Evolutionary conservation across 1,284 basidiomycete genomes (phyloP).

Genomic region (Prillingera fragicola): DNA sequence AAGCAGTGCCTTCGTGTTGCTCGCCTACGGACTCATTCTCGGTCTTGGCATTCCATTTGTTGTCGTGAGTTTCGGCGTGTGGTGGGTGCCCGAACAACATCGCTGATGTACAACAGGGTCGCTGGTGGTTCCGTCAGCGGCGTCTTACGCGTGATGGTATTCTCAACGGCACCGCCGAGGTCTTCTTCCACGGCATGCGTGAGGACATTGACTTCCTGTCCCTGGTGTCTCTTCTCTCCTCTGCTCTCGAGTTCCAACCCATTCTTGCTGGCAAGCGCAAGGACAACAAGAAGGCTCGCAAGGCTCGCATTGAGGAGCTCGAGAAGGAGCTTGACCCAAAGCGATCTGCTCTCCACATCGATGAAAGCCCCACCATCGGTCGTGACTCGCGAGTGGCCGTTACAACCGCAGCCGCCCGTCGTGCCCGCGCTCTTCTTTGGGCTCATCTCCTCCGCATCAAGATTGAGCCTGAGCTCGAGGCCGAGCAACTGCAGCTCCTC

Average conservation of each 20-base stretch:
- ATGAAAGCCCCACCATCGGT: slow-evolving; percentile 32
- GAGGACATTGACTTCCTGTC: slow-evolving; percentile 74
- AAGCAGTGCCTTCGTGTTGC: slow-evolving; percentile 87
- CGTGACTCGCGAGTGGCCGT: slow-evolving; percentile 28
- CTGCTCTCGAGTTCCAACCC: slow-evolving; percentile 60
- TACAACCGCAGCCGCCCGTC: slow-evolving; percentile 43
- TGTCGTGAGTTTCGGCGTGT: slow-evolving; percentile 60
- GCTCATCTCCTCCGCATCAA: slow-evolving; percentile 77
- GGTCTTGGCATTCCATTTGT: slow-evolving; percentile 79
- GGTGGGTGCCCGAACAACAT: background rate
- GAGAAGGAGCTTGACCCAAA: slow-evolving; percentile 56
- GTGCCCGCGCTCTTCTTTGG: slow-evolving; percentile 71
- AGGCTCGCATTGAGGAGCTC: slow-evolving; percentile 54
- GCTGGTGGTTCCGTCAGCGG: slow-evolving; percentile 96
- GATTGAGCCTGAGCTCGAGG: slow-evolving; percentile 57
- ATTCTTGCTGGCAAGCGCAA: slow-evolving; percentile 32
- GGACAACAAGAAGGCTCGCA: slow-evolving; percentile 45
- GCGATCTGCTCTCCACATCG: slow-evolving; percentile 47
- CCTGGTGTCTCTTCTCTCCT: slow-evolving; percentile 67
- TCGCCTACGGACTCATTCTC: slow-evolving; percentile 78
- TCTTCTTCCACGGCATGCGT: slow-evolving; percentile 79
- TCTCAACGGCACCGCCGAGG: slow-evolving; percentile 72
- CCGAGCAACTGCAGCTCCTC: slow-evolving; percentile 65
- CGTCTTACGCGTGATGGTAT: slow-evolving; percentile 90
- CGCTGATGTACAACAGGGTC: slow-evolving; percentile 54